Base-by-base conservation (phyloP, 306 rosid species). In the Prunus armeniaca region DNA sequence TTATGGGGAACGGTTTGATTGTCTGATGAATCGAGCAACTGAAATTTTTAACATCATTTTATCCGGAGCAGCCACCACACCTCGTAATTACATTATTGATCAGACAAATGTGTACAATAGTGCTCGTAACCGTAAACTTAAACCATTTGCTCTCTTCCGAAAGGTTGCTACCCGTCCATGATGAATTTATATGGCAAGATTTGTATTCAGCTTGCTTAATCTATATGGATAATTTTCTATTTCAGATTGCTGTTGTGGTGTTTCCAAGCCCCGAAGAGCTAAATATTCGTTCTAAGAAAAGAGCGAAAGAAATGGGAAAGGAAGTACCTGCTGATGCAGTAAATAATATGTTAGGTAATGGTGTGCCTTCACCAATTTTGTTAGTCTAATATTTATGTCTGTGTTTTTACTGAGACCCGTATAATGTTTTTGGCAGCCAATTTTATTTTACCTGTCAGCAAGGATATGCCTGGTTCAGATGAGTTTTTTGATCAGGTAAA, bases 91-190 rank as follows among this genome's bases (percentile, higher is more conserved):
- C 78, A 86, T 89, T 74, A 71, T 88, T 61, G 92, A 86, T 67
- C 89, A 79, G 79, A 86, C 89, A 78, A 90, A 90, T 83, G 90
- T 90, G 65, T 84, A 77, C 83, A 88, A 77, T 85, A 83, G 43
- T 75, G 89, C 89, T 5, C 88, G 92, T 38, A 88, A 55, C 6
- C 88, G 92, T 46, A 88, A 60, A 80, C 82, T 90, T 69, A 82
- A 75, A 68, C 86, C 91, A 34, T 86, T 90, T 81, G 71, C 82
- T 1, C 72, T 34, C 69, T 90, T 65, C 76, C 72, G 61, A 65
- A 90, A 86, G 89, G 88, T 88, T 76, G n/a, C 74, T 66, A 25
- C 56, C 2, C 6, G 10, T 34, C 19, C 58, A 62, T 54, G 9
- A 54, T 14, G 17, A 2, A 15, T 67, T 8, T 52, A 20, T 79